Percentiles rank a stretch among this genome's conserved stretches.
phyloP scores from a whole-genome alignment of 2,329 filamentous ascomycete genomes.

The Rhexocercosporidium sp. region DNA sequence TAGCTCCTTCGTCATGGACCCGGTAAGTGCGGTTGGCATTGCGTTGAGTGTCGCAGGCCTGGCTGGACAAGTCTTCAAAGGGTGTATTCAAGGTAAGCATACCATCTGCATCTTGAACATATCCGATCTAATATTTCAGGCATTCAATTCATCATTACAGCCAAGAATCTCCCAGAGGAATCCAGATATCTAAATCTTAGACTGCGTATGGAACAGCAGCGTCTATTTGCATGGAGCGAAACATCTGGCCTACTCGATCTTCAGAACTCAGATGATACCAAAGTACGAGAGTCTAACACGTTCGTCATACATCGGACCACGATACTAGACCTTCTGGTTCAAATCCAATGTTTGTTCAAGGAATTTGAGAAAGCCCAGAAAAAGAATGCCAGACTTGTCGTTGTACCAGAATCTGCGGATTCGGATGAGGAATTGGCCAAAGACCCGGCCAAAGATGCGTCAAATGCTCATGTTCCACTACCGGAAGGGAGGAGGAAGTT shows the following conservation, averaged over 20 bases:
- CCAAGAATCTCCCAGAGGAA: slow-evolving; percentile 53
- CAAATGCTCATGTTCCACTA: slow-evolving; percentile 52
- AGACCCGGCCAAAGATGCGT: slow-evolving; percentile 51
- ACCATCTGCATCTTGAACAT: background rate
- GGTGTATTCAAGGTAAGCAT: slow-evolving; percentile 49
- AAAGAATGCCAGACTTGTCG: slow-evolving; percentile 46
- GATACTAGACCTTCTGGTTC: slow-evolving; percentile 54
- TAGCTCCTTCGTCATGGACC: slow-evolving; percentile 35
- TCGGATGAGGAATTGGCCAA: slow-evolving; percentile 24
- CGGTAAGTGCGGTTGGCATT: slow-evolving; percentile 38
- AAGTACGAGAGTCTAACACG: slow-evolving; percentile 52
- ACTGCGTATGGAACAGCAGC: slow-evolving; percentile 55
- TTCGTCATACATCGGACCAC: slow-evolving; percentile 55
- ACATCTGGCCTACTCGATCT: slow-evolving; percentile 54
- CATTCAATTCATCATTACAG: slow-evolving; percentile 54
- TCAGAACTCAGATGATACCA: slow-evolving; percentile 47
- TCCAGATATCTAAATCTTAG: slow-evolving; percentile 55
- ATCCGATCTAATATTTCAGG: slow-evolving; percentile 36
- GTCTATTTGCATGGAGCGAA: slow-evolving; percentile 56
- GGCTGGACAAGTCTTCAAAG: slow-evolving; percentile 52
- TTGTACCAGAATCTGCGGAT: slow-evolving; percentile 43
- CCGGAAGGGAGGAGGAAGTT: slow-evolving; percentile 48
- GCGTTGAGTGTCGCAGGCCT: slow-evolving; percentile 50
- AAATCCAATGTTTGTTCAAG: slow-evolving; percentile 53
- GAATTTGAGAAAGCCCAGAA: slow-evolving; percentile 52